Conservation (phyloP, 192 early-diverging fungal species). For the Coemansia sp. region DNA sequence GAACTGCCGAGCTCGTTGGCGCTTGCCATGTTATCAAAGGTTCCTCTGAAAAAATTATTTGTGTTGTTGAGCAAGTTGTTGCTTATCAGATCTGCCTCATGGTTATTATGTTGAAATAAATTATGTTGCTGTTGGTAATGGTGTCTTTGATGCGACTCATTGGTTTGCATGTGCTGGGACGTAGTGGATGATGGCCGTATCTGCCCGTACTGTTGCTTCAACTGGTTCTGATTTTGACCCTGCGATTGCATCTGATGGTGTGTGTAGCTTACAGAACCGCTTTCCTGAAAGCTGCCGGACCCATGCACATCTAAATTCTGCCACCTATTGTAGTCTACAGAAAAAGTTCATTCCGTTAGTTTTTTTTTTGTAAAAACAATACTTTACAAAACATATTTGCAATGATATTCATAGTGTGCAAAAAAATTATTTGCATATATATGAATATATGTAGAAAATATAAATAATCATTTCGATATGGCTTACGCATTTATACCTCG, state of each 20-base stretch:
- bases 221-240: background rate
- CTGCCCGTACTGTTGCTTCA: background rate
- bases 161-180: slow-evolving; percentile 8
- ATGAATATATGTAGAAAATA: background rate
- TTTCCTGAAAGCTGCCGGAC: background rate
- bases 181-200: slow-evolving; percentile 10
- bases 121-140: background rate
- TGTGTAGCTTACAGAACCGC: background rate
- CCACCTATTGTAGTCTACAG: slow-evolving; percentile 40
- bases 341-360: too few species aligned
- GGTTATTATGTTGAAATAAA: background rate
- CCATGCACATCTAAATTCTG: slow-evolving; percentile 8
- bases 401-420: background rate
- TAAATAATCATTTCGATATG: background rate
- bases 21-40: background rate
- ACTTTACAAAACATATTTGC: too few species aligned
- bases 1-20: background rate
- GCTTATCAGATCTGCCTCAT: background rate
- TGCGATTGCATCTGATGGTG: background rate
- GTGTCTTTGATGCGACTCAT: slow-evolving; percentile 5
- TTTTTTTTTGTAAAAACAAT: too few species aligned
- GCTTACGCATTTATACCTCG: slow-evolving; percentile 16
- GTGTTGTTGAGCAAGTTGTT: background rate
- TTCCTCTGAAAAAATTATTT: background rate
- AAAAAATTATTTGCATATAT: background rate